These are phyloP conservation scores for Leptographium galeiforme DNA, from an alignment of 2,329 filamentous ascomycete genomes.

Conservation along the genomic window DNA sequence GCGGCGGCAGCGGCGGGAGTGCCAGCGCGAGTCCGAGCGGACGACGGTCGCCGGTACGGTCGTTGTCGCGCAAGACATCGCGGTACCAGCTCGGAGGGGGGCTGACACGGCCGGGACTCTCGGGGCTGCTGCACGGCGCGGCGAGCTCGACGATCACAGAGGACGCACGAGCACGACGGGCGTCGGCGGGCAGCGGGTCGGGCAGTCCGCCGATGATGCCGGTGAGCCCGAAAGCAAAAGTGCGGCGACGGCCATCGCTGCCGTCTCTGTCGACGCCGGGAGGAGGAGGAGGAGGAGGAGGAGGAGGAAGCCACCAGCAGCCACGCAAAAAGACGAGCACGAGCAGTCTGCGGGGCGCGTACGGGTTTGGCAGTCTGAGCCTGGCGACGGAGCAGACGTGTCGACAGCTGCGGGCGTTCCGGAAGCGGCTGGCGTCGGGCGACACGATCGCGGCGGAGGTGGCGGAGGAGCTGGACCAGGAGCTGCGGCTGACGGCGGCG, in stretches of 20 bases:
- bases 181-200: conserved; percentile 28
- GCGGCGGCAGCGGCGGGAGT: neutral
- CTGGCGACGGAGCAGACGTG: conserved; percentile 53
- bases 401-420: conserved; percentile 46
- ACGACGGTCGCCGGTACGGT: conserved; percentile 41
- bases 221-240: conserved; percentile 33
- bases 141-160: conserved; percentile 26
- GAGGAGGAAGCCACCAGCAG: conserved; percentile 1
- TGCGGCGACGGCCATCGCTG: conserved; percentile 36
- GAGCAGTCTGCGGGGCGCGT: conserved; percentile 6
- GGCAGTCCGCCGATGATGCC: conserved; percentile 29
- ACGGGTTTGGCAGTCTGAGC: conserved; percentile 40
- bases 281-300: conserved; percentile 11
- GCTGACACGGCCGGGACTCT: conserved; percentile 24
- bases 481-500: conserved; percentile 48
- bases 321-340: conserved; percentile 30
- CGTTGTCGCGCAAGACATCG: conserved; percentile 41
- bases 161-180: conserved; percentile 33
- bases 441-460: conserved; percentile 41
- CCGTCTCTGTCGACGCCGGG: conserved; percentile 28
- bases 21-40: conserved; percentile 15
- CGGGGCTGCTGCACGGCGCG: conserved; percentile 26
- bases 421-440: conserved; percentile 46
- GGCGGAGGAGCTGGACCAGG: conserved; percentile 50
- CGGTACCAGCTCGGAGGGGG: conserved; percentile 27